Evolutionary conservation across 1,284 basidiomycete species (phyloP).

Genomic region (Filobasidium uniguttulatum): DNA sequence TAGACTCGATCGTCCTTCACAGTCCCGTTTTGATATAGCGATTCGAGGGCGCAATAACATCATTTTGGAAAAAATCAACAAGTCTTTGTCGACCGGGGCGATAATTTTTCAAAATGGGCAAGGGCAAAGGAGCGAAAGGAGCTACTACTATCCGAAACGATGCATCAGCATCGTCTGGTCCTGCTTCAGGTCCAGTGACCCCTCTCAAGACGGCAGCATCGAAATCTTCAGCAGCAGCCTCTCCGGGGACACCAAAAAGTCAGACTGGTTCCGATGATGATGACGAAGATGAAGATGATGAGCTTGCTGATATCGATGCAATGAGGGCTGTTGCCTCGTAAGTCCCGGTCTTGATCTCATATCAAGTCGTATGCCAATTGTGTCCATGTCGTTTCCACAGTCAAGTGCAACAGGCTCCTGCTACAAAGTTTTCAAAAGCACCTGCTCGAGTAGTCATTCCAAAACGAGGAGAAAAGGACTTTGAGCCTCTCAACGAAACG

Average conservation of each 20-base stretch:
- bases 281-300: conserved; percentile 20
- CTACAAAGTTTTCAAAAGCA: conserved; percentile 8
- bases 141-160: too few relatives aligned
- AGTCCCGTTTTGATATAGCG: too few relatives aligned
- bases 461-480: conserved; percentile 89
- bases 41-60: too few relatives aligned
- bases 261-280: conserved; percentile 18
- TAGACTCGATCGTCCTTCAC: too few relatives aligned
- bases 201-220: background rate
- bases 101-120: too few relatives aligned
- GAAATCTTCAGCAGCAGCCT: background rate
- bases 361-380: too few relatives aligned
- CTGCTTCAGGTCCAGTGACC: too few relatives aligned
- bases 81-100: too few relatives aligned
- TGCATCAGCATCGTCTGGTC: too few relatives aligned
- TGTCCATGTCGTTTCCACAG: conserved; percentile 13
- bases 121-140: too few relatives aligned
- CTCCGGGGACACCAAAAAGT: background rate
- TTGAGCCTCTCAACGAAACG: conserved; percentile 58
- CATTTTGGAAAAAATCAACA: too few relatives aligned
- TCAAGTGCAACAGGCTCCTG: conserved; percentile 29
- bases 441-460: conserved; percentile 49
- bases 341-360: too few relatives aligned
- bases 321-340: conserved; percentile 27
- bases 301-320: conserved; percentile 20